These are phyloP conservation scores for Irpex lacteus DNA, from an alignment of 1,284 basidiomycete genomes.

Conservation along the genomic window DNA sequence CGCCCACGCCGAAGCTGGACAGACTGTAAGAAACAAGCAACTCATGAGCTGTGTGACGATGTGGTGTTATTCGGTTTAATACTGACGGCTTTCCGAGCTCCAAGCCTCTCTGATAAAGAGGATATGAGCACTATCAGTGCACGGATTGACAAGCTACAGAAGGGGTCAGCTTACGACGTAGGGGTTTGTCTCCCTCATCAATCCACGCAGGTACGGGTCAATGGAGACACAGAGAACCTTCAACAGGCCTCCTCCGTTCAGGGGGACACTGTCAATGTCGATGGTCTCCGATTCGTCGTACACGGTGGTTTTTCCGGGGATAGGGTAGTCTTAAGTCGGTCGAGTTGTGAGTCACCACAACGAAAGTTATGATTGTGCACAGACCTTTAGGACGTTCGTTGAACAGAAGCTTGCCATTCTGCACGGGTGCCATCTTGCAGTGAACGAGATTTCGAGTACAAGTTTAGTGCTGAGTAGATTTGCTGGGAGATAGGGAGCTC, in stretches of 20 bases:
- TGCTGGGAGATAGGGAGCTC: too few relatives aligned
- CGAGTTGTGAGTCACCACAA: neutral
- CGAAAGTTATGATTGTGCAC: neutral
- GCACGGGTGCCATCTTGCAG: slow-evolving; percentile 14
- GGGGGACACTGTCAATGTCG: slow-evolving; percentile 43
- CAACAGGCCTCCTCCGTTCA: slow-evolving; percentile 49
- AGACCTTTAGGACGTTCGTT: slow-evolving; percentile 17
- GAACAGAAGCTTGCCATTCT: slow-evolving; percentile 17
- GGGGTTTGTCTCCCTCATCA: slow-evolving; percentile 29
- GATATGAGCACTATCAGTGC: neutral
- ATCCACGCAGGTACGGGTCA: slow-evolving; percentile 45
- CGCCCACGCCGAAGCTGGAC: slow-evolving; percentile 32
- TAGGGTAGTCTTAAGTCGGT: slow-evolving; percentile 38
- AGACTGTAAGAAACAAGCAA: neutral
- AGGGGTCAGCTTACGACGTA: neutral
- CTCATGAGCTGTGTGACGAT: neutral
- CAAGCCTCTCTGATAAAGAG: neutral
- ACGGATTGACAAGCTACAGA: too few relatives aligned
- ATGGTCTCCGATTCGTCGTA: slow-evolving; percentile 45
- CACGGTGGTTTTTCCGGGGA: slow-evolving; percentile 44
- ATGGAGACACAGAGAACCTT: slow-evolving; percentile 45
- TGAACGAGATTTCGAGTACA: too few relatives aligned
- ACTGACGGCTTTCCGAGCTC: neutral
- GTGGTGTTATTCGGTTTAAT: neutral
- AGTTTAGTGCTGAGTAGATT: too few relatives aligned